Evolutionary conservation across 306 rosid genomes (phyloP), one percentile per base, ranked within the genome.

Genomic region (Ormosia semicastrata): DNA sequence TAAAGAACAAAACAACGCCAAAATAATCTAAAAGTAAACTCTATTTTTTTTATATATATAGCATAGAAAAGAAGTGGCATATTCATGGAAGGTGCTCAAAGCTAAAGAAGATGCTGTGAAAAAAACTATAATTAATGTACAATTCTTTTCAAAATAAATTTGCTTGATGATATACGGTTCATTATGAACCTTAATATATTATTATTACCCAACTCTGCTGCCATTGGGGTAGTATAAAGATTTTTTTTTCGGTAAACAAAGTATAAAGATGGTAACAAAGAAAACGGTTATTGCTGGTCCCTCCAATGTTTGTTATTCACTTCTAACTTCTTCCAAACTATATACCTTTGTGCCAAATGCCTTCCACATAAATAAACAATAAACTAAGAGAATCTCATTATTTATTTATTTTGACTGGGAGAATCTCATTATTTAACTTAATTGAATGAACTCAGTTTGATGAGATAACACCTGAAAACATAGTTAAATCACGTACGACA

Each of bases 31-130:
- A 71, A 82, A 69, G 4, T 43, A 66, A 65, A 44, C 44, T 53
- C 7, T 10, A 24, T 73, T 18, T 17, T 70, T 41, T 52, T 44
- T 30, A 0, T 24, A 1, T 24, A 24, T 24, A 18, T 58, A 18
- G 30, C 53, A 60, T 54, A 30, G 47, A 9, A 76, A 34, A 11
- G n/a, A 54, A 12, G 69, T 73, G 66, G 66, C 77, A 78, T 72
- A 66, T 78, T 53, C 83, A 71, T n/a, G 40, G 40, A 66, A 74
- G 46, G 12, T 75, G 53, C 59, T 24, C 69, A 29, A 29, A 41
- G 59, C 13, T 34, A 39, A 66, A 58, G 79, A 71, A 83, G 80
- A 79, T 84, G 87, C 84, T 9, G 73, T 66, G 7, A 37, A 12
- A 63, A 77, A 82, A 77, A 59, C 43, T 58, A 49, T 67, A 75